Evolutionary conservation across 352 stramenopile genomes (phyloP), one percentile per base, ranked within the genome.

Genomic region (Phytopythium kandeliae): DNA sequence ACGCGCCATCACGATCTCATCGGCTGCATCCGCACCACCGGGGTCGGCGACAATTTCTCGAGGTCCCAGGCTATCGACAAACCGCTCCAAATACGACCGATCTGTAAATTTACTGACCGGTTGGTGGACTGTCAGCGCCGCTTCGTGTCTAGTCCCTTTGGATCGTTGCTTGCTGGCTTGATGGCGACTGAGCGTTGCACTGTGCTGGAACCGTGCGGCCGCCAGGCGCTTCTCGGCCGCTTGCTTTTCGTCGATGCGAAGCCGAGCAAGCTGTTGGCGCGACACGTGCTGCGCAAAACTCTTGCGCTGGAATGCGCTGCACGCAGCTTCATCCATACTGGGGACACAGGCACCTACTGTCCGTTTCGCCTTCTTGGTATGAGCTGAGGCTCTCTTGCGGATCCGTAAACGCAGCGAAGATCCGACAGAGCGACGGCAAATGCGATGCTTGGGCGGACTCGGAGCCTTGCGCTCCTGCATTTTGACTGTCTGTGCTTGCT

Each of bases 201-300:
- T 48, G 41, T 54, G 51, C 4, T 62, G 58, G 12, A 67, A 71
- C 11, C 64, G 65, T 19, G 62, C 53, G 6, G 57, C 55, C 10
- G 62, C 59, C 16, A 62, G 47, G 11, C 69, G 62, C 21, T 65
- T 35, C 17, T 67, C 45, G 0, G 55, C 42, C 0, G 60, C 47
- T 33, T 57, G 45, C 19, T 64, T 55, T 28, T 79, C 62, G 21
- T 65, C 34, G 5, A 47, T 26, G 15, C 53, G 54, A 16, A 52
- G 31, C 15, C 74, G 60, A 0, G 78, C 78, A 24, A 69, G 63
- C 3, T 62, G 61, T 62, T 90, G 75, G 2, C 76, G 69, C 21
- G 53, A 61, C 8, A 90, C 78, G 46, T 90, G 78, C 16, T 63
- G 64, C 25, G 74, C 57, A 31, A 85, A 73, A 21, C 72, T 85